Evolutionary conservation across 148 eudicot species (phyloP), one percentile per base, ranked within the genome.

Genomic region (Camellia lanceoleosa): DNA sequence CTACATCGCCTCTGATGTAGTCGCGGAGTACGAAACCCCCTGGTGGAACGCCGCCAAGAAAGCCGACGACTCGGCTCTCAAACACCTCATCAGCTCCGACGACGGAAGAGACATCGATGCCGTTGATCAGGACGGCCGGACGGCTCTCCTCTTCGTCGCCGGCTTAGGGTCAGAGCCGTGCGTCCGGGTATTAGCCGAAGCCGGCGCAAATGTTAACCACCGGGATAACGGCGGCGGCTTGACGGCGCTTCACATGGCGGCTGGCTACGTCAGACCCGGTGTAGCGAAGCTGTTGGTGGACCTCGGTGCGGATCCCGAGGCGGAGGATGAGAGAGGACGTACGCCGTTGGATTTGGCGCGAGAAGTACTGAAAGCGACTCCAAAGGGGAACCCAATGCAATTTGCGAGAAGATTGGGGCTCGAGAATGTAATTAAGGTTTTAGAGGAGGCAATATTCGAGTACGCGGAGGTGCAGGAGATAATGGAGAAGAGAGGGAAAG

Each of bases 31-130:
- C 83, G 99, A 96, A 14, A 68, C 92, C 16, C 92, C 98, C 49
- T 96, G 99, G 99, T 96, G 99, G 99, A 84, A 78, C 41, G 97
- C 99, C 38, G 94, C 95, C 38, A 93, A 90, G 80, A 96, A 96
- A 54, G 93, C 91, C 49, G 98, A 96, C 80, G 92, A 82, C 0
- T 77, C 85, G 14, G 87, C 84, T 8, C 84, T 96, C 7, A 78
- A 60, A 7, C 70, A 79, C 3, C 75, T 94, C 52, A 76, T 93
- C 14, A 80, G 81, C 30, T 55, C 86, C 71, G 80, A 49, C 19
- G 84, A 76, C 71, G 88, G 84, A 7, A 79, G 95, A 0, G 95
- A 91, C 76, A 79, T 89, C 5, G 86, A 96, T 75, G 91, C 99
- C 7, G 91, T 93, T 11, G 99, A 96, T 76, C 20, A 78, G 3